Conservation (phyloP, 2,329 filamentous ascomycete species). For the Fusarium austroafricanum region DNA sequence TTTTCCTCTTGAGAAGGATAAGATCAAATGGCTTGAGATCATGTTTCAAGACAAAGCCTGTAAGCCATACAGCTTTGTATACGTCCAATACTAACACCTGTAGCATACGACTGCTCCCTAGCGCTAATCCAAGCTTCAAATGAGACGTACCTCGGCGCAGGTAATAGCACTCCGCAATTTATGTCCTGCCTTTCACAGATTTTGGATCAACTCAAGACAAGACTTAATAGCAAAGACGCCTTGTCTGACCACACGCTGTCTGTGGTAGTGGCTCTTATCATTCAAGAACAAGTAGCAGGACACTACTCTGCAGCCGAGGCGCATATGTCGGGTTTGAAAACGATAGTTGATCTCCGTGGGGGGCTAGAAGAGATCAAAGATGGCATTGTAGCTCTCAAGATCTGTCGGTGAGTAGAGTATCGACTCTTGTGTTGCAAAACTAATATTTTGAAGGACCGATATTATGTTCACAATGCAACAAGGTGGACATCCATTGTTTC, state of each 20-base stretch:
- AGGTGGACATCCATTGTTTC: not conserved
- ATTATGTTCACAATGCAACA: conserved; percentile 13
- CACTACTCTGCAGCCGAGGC: conserved; percentile 5
- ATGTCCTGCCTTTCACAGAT: conserved; percentile 11
- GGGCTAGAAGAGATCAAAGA: not conserved
- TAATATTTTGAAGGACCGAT: not conserved
- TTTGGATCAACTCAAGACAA: not conserved
- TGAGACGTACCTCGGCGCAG: conserved; percentile 11
- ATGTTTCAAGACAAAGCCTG: conserved; percentile 8
- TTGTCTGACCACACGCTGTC: not conserved
- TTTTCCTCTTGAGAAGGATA: not conserved
- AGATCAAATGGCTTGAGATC: conserved; percentile 7
- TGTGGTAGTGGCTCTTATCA: conserved; percentile 3
- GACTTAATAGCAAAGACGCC: not conserved
- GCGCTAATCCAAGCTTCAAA: conserved; percentile 11
- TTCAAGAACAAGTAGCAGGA: not conserved
- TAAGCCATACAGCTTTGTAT: rapidly evolving
- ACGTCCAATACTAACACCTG: rapidly evolving
- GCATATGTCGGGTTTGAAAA: conserved; percentile 1
- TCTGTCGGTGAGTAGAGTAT: not conserved
- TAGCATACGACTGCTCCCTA: conserved; percentile 7
- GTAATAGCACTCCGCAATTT: not conserved
- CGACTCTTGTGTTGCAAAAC: not conserved
- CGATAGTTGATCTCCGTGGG: conserved; percentile 5
- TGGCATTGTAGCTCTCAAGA: not conserved